Evolutionary conservation across 768 basidiomycete genomes (phyloP), one percentile per base, ranked within the genome.

Genomic region (Gymnopilus dilepis): DNA sequence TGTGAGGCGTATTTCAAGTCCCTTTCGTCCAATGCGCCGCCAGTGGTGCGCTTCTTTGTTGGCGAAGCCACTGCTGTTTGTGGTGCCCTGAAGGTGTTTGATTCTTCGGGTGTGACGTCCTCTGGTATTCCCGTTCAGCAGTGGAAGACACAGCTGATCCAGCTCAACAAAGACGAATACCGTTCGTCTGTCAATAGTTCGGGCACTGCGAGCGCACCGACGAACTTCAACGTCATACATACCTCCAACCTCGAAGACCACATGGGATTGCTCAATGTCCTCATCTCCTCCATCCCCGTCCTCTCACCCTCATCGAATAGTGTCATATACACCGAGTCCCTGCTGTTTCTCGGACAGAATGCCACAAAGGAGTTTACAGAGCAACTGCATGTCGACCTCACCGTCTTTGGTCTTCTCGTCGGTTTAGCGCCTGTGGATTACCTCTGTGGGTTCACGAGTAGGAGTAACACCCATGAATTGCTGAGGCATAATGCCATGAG

Each of bases 201-300:
- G 3, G 19, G 9, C 11, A 19, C 48, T 19, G 42, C 51, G 12
- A 22, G 57, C 2, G 74, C 74, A 4, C 77, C 78, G 6, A 58
- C 68, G 15, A 40, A 38, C 26, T 81, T 80, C 70, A 69, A 78
- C 56, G 70, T 78, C 52, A 76, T 80, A 43, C 78, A 81, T 26
- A 77, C 80, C 2, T 80, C 79, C 7, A 80, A 80, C 61, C 64
- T 81, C 8, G 62, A 61, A 33, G 80, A 80, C 56, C 73, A 76
- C 55, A 56, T 80, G 15, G 80, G 77, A 0, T 60, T 79, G 13
- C 61, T 80, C n/a, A 80, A 80, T 62, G 61, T 79, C 42, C 67
- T 81, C 21, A 64, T 75, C 38, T 56, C 71, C 1, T 56, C 73
- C 0, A 53, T 69, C 7, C 78, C 78, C 17, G 50, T 79, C 9